These are phyloP conservation scores for Kandelia obovata DNA, from an alignment of 345 rosid species.

Conservation along the genomic window DNA sequence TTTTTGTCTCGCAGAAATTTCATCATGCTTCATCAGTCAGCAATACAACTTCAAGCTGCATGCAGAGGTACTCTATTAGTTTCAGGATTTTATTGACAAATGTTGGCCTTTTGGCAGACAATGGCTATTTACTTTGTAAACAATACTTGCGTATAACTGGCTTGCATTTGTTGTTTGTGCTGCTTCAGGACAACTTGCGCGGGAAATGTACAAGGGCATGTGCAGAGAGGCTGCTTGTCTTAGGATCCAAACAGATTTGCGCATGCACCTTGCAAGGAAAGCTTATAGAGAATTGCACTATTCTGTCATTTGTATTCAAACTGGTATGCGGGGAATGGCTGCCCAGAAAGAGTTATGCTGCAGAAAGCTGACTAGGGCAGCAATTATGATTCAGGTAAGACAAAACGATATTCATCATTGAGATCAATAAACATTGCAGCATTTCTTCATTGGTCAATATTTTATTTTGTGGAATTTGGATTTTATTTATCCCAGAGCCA, in stretches of 20 bases:
- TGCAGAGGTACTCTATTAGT: constrained; percentile 66
- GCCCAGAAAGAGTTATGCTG: constrained; percentile 70
- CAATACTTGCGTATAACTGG: neutral
- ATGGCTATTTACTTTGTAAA: neutral
- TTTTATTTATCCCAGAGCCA: constrained; percentile 50
- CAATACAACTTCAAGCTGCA: constrained; percentile 68
- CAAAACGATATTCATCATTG: neutral
- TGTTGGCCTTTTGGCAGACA: neutral
- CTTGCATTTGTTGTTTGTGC: constrained; percentile 11
- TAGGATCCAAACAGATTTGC: constrained; percentile 72
- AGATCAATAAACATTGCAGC: neutral
- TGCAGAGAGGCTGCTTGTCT: constrained; percentile 77
- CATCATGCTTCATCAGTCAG: constrained; percentile 51
- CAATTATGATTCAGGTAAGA: constrained; percentile 71
- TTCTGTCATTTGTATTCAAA: constrained; percentile 66
- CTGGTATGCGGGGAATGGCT: constrained; percentile 91
- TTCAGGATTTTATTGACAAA: neutral
- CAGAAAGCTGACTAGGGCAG: constrained; percentile 74
- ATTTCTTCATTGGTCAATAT: neutral
- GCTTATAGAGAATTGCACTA: constrained; percentile 50
- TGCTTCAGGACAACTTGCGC: constrained; percentile 72
- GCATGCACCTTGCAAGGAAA: constrained; percentile 78
- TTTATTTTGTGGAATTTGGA: constrained; percentile 13
- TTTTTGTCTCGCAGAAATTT: constrained; percentile 74
- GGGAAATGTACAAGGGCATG: constrained; percentile 54